A percentile compares a stretch with the other conserved stretches of the same genome.
Conservation (phyloP, 441 rosid species). For the Erodium chrysanthum region DNA sequence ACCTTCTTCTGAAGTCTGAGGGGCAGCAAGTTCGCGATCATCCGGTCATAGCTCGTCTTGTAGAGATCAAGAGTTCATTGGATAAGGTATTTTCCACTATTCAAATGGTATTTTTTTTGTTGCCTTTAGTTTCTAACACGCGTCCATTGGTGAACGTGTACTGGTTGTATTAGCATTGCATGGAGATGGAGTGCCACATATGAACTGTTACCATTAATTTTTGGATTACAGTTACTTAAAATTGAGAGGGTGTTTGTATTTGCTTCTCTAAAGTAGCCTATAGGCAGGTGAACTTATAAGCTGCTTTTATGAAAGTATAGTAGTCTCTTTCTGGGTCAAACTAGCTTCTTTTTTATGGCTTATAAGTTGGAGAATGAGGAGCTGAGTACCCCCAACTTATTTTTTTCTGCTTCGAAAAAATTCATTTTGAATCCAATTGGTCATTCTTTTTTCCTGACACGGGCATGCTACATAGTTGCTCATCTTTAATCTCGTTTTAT, state of each 20-base stretch:
- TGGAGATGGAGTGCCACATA: background rate
- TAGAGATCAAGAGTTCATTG: constrained; percentile 57
- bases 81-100: constrained; percentile 46
- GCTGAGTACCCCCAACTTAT: no score
- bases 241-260: no score
- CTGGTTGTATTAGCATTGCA: background rate
- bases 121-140: background rate
- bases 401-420: no score
- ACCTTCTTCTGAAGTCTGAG: constrained; percentile 83
- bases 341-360: no score
- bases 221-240: background rate
- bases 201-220: background rate
- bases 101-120: background rate
- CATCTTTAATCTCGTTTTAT: constrained; percentile 1
- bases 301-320: no score
- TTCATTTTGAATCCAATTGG: background rate
- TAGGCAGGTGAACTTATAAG: no score
- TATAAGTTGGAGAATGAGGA: no score
- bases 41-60: constrained; percentile 70
- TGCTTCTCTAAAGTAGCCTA: no score
- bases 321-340: no score
- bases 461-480: background rate
- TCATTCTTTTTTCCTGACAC: background rate
- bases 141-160: no score
- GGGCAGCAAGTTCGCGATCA: constrained; percentile 79